phyloP scores from a whole-genome alignment of 805 yeast genomes.

The Metschnikowia bowlesiae region DNA sequence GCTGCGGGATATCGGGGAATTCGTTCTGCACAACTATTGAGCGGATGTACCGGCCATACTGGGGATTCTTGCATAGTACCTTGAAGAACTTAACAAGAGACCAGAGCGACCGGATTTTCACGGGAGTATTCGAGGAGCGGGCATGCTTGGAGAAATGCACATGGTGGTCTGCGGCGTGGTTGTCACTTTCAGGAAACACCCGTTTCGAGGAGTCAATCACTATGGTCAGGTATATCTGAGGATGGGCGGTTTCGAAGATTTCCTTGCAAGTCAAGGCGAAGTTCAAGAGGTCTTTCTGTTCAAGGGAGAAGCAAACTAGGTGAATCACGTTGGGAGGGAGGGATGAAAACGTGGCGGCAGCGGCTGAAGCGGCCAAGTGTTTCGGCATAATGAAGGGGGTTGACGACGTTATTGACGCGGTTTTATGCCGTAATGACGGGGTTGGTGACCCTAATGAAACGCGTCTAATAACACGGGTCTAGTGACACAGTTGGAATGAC shows the following conservation, averaged over 20 bases:
- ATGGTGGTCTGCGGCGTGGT: neutral
- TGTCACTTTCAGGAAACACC: conserved; percentile 4
- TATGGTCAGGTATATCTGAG: conserved; percentile 9
- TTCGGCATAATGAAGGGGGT: too few relatives aligned
- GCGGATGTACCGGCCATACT: conserved; percentile 5
- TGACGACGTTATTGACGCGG: too few relatives aligned
- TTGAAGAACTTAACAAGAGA: conserved; percentile 12
- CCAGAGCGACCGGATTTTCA: conserved; percentile 15
- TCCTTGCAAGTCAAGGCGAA: conserved; percentile 10
- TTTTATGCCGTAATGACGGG: too few relatives aligned
- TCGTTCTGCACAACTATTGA: conserved; percentile 6
- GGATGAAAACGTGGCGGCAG: neutral
- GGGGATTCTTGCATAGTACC: conserved; percentile 7
- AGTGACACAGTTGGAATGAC: too few relatives aligned
- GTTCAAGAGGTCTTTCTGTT: conserved; percentile 11
- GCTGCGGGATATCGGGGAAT: conserved; percentile 14
- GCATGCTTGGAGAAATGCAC: neutral
- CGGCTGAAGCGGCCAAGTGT: too few relatives aligned
- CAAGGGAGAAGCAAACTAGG: conserved; percentile 7
- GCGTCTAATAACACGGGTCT: too few relatives aligned
- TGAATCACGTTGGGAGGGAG: conserved; percentile 11
- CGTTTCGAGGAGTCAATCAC: conserved; percentile 12
- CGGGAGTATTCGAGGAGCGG: conserved; percentile 4
- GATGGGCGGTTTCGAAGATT: conserved; percentile 4
- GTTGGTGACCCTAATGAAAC: too few relatives aligned